Base-by-base conservation (phyloP, 2,329 filamentous ascomycete species). In the Monascus ruber region DNA sequence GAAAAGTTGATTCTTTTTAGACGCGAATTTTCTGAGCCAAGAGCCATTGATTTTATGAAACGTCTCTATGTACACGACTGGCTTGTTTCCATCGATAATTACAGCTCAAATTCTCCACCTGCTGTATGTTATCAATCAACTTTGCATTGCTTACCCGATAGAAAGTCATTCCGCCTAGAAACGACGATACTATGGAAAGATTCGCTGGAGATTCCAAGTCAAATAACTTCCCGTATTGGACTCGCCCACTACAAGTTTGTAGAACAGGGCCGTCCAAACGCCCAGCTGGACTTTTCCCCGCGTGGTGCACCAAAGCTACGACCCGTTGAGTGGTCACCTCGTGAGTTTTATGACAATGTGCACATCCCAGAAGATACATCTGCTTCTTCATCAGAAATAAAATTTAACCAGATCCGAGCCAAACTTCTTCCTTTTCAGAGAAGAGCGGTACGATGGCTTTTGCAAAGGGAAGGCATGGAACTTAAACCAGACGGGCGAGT, bases 351-450 rank as follows among this genome's bases (percentile, higher is more conserved):
- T 38, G 59, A 66, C 26, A 67, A 60, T 48, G 67, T 70, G 32
- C 59, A 70, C 48, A 63, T 70, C 24, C 68, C 68, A 8, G 46
- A 48, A 17, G 49, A 60, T 29, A 53, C 52, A 2, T 41, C 53
- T 8, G 47, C 47, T n/a, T 38, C 57, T 26, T 60, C 62, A 4
- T 52, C 54, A 28, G 46, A 58, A 5, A 47, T 68, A 5, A 51
- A 58, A 31, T 63, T 59, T 41, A 51, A 60, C 25, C 38, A 48
- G 24, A 41, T 66, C 25, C 47, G 57, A 17, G 66, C 58, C 37
- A 44, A 59, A 25, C 55, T 71, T n/a, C 71, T 66, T 43, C 66
- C 69, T 3, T 72, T 72, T 39, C 69, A 72, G 41, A 55, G 58
- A 40, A 62, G 69, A 43, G 63, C 68, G 5, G 58, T 71, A 7